Evolutionary conservation across 192 early-diverging fungal genomes (phyloP), one percentile per base, ranked within the genome.

Genomic region (Haplosporangium gracile): DNA sequence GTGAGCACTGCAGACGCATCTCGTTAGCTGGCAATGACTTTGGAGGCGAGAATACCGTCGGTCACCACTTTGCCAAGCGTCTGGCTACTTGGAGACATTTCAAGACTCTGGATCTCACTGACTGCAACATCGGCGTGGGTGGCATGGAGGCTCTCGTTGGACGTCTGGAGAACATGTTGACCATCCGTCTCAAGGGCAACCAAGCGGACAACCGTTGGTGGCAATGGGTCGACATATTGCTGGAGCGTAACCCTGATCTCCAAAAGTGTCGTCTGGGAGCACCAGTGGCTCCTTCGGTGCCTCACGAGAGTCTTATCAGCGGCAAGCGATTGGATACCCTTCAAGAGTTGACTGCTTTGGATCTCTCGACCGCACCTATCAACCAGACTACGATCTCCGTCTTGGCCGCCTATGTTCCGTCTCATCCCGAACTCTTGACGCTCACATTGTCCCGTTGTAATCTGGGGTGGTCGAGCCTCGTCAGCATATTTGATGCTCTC

Each of bases 21-120:
- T 81, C 84, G 0, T 63, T 86, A 71, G 79, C 84, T 5, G 76
- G 75, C 4, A 86, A 86, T 32, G 72, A 86, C 32, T 86, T 86
- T 78, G 79, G 75, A 38, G 79, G 84, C 24, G 75, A 81, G 34
- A 53, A 81, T 26, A 70, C 51, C 20, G 84, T 81, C 15, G 84
- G 84, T 13, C 32, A 57, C 36, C 20, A 74, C 39, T 42, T 86
- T 39, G 79, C 84, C 5, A 68, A 71, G 34, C 72, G 74, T n/a
- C 45, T 86, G 4, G 76, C 32, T 11, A 29, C 72, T n/a, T 81
- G 75, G 79, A 71, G 65, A 74, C 79, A 86, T 8, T 74, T 86
- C 51, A 73, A 72, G 42, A 77, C 79, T 0, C 49, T 86, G 29
- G 84, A 86, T n/a, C 70, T 86, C 18, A 77, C 84, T 1, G 68